Conservation (phyloP, 2,329 filamentous ascomycete genomes). For the Scedosporium boydii region DNA sequence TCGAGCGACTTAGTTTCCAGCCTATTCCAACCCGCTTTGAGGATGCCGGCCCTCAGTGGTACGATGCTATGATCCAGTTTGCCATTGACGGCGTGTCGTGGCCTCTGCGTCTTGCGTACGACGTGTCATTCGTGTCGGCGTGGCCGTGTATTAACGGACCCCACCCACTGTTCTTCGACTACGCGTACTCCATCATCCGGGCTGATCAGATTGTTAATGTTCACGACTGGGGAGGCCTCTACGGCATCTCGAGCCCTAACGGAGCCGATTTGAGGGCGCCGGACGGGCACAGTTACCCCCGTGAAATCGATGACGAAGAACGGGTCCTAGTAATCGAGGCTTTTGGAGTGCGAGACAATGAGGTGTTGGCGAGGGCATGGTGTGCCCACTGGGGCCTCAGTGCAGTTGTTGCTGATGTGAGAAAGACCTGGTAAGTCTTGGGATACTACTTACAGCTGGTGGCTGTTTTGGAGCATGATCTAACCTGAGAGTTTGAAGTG, state of each 20-base stretch:
- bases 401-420: slow-evolving; percentile 60
- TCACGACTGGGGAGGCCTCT: slow-evolving; percentile 51
- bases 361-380: slow-evolving; percentile 68
- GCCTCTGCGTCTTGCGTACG: slow-evolving; percentile 52
- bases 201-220: slow-evolving; percentile 58
- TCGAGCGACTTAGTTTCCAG: slow-evolving; percentile 57
- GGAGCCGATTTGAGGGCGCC: neutral
- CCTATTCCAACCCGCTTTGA: slow-evolving; percentile 14
- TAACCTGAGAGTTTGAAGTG: slow-evolving; percentile 27
- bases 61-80: slow-evolving; percentile 53
- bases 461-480: neutral
- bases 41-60: slow-evolving; percentile 32
- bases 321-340: slow-evolving; percentile 64
- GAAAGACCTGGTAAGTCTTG: slow-evolving; percentile 52
- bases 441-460: neutral
- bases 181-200: slow-evolving; percentile 47
- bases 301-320: slow-evolving; percentile 39
- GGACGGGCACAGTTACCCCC: neutral
- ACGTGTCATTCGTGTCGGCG: slow-evolving; percentile 57
- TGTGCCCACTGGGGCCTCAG: slow-evolving; percentile 66
- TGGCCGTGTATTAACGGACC: slow-evolving; percentile 56
- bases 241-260: slow-evolving; percentile 14
- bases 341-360: slow-evolving; percentile 64
- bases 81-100: slow-evolving; percentile 54
- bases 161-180: slow-evolving; percentile 65